Evolutionary conservation across 2,329 filamentous ascomycete species (phyloP), one percentile per base, ranked within the genome.

Genomic region (Paecilomyces sp.): DNA sequence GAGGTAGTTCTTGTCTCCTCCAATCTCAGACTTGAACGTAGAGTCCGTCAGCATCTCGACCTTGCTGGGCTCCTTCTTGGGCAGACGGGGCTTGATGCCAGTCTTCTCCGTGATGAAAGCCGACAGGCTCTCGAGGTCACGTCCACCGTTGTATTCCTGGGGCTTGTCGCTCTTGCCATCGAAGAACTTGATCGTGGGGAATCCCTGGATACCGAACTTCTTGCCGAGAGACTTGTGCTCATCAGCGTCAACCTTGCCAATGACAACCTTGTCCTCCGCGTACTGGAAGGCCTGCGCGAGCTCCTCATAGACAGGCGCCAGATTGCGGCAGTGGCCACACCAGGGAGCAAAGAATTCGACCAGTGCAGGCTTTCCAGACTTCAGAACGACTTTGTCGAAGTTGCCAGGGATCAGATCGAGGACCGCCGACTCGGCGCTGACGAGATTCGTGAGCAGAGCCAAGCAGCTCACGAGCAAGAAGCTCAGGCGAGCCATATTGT

Each of bases 321-420:
- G 89, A 72, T 81, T 96, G 85, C 97, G 97, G 91, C 94, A 99
- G 83, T 99, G 94, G 33, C 94, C 95, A 73, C 94, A 99, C 94
- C 94, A 99, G 25, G 93, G 92, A 34, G 94, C 94, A 73, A 96
- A 97, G 85, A 99, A 99, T 77, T 97, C 92, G 68, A 97, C 92
- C 28, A 99, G 87, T 0, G 94, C 92, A 52, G 94, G 93, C 82
- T 96, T 97, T 77, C 92, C 92, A 54, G 90, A 93, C 75, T 95
- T 86, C 62, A 96, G 83, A 64, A 96, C 91, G 58, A 96, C 83
- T 55, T 88, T 80, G 81, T 97, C 93, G 76, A 99, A 99, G 82
- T 97, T 99, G 69, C 82, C 81, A 59, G 93, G 92, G 61, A 89
- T 87, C 62, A 99, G 88, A 76, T 97, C 93, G 68, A 96, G 82